These are phyloP conservation scores for Aphanomyces astaci DNA, from an alignment of 352 stramenopile genomes.

Conservation along the genomic window DNA sequence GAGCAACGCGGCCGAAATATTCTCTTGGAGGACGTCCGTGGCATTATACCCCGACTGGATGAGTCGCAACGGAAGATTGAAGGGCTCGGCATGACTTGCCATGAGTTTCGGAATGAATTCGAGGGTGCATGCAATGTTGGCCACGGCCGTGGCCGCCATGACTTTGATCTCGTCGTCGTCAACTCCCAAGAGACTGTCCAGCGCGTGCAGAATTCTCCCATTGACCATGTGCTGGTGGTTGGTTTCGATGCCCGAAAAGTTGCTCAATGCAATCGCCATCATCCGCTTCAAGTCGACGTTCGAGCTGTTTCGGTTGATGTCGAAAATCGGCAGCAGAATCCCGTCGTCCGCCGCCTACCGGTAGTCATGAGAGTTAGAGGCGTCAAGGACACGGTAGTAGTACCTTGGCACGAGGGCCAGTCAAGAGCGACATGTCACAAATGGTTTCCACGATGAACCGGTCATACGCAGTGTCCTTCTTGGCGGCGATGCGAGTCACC, in stretches of 20 bases:
- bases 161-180: conserved; percentile 59
- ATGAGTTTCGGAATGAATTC: conserved; percentile 58
- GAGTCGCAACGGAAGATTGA: conserved; percentile 43
- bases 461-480: conserved; percentile 47
- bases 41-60: conserved; percentile 48
- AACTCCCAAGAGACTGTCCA: conserved; percentile 65
- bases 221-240: conserved; percentile 67
- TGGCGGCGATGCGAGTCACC: conserved; percentile 65
- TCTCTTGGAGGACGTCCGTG: conserved; percentile 54
- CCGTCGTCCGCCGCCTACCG: conserved; percentile 47
- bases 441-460: conserved; percentile 64
- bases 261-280: conserved; percentile 64
- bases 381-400: conserved; percentile 18
- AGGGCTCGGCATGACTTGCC: conserved; percentile 31
- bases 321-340: conserved; percentile 66
- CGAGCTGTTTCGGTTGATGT: conserved; percentile 38
- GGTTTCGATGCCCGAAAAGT: conserved; percentile 59
- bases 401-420: conserved; percentile 55
- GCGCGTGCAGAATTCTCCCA: conserved; percentile 54
- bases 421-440: conserved; percentile 68
- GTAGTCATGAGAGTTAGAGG: no score
- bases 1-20: conserved; percentile 60
- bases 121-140: conserved; percentile 63
- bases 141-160: conserved; percentile 61
- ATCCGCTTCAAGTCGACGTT: conserved; percentile 45